phyloP scores from a whole-genome alignment of 1,139 yeast genomes.

The Yamadazyma trypodendri region DNA sequence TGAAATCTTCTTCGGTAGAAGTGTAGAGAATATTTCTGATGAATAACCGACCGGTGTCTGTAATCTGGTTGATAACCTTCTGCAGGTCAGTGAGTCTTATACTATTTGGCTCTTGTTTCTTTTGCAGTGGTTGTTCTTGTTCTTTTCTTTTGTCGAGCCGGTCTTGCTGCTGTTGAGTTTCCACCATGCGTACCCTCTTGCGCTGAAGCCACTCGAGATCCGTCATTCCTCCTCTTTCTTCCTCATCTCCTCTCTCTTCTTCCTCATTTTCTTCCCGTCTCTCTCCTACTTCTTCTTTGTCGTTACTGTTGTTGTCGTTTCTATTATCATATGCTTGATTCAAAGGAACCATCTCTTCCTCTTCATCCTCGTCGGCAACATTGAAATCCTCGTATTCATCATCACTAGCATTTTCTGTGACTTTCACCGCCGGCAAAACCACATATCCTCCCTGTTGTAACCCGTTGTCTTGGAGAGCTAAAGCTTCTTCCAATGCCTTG shows the following conservation, averaged over 20 bases:
- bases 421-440: conserved; percentile 32
- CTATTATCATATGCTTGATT: conserved; percentile 17
- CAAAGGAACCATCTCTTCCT: conserved; percentile 18
- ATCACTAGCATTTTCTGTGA: conserved; percentile 54
- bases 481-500: conserved; percentile 40
- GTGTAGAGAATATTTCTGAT: conserved; percentile 82
- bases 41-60: conserved; percentile 77
- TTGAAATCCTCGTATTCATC: conserved; percentile 64
- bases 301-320: conserved; percentile 25
- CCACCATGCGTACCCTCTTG: conserved; percentile 73
- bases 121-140: conserved; percentile 3
- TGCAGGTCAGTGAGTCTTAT: conserved; percentile 27
- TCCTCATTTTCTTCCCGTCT: conserved; percentile 2
- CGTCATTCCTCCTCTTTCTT: conserved; percentile 54
- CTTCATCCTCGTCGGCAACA: conserved; percentile 25
- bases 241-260: conserved; percentile 17
- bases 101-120: conserved; percentile 15
- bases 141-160: conserved; percentile 35
- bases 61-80: conserved; percentile 52
- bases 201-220: conserved; percentile 89
- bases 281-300: conserved; percentile 19
- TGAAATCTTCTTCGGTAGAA: conserved; percentile 78
- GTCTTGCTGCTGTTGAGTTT: conserved; percentile 30
- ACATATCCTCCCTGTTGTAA: conserved; percentile 31
- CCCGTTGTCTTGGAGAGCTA: conserved; percentile 22